These are phyloP conservation scores for Penicillium antarcticum DNA, from an alignment of 495 filamentous ascomycete species.

Conservation along the genomic window DNA sequence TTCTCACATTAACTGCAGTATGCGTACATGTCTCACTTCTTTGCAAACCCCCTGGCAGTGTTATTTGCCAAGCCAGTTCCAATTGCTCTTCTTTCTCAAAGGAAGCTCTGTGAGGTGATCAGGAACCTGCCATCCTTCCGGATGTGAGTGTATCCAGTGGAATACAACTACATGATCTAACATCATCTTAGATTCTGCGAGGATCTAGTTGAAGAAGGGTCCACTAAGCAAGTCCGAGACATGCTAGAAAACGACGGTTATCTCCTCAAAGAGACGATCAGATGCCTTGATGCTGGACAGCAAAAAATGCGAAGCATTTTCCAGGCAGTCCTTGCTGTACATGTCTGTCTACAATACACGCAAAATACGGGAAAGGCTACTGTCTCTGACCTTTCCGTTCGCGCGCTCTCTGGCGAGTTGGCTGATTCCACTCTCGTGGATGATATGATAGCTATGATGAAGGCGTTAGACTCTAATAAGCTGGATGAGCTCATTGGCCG, in stretches of 20 bases:
- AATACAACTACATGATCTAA: background rate
- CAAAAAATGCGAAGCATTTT: conserved; percentile 45
- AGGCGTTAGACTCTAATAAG: conserved; percentile 46
- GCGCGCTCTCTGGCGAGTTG: conserved; percentile 56
- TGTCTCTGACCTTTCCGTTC: conserved; percentile 53
- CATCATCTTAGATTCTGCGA: conserved; percentile 40
- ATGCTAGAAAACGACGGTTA: conserved; percentile 52
- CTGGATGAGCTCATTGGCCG: conserved; percentile 18
- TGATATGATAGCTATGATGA: conserved; percentile 51
- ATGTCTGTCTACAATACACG: conserved; percentile 39
- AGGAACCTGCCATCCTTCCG: conserved; percentile 80
- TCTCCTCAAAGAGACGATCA: conserved; percentile 34
- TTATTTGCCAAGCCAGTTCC: conserved; percentile 46
- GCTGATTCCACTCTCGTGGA: conserved; percentile 46
- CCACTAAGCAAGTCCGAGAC: conserved; percentile 34
- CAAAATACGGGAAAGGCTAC: conserved; percentile 33
- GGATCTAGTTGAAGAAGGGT: conserved; percentile 38
- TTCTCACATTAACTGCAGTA: conserved; percentile 53
- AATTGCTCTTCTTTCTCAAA: conserved; percentile 21
- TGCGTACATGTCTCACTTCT: conserved; percentile 94
- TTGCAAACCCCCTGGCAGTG: conserved; percentile 80
- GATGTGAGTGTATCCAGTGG: conserved; percentile 35
- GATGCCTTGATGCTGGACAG: conserved; percentile 33
- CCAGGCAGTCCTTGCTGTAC: conserved; percentile 43
- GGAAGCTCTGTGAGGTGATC: conserved; percentile 68